A percentile compares a stretch with the other conserved stretches of the same genome.
Conservation (phyloP, 768 basidiomycete genomes). For the Lentinula sp. region DNA sequence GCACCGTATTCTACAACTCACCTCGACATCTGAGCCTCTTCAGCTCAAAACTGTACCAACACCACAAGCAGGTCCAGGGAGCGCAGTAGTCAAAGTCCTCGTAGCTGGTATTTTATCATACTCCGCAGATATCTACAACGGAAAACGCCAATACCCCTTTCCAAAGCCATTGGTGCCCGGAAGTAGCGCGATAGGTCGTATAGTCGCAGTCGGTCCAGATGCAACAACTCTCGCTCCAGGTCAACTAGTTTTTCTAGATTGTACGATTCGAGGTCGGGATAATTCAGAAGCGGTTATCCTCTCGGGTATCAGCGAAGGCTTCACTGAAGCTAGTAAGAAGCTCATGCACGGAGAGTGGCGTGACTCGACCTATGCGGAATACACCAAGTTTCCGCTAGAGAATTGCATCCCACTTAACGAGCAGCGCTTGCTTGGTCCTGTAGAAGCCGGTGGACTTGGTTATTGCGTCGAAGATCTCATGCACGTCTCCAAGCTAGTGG, state of each 20-base stretch:
- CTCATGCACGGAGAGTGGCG: conserved; percentile 2
- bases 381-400: not conserved
- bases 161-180: not conserved
- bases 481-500: not conserved
- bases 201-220: not conserved
- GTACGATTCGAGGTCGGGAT: not conserved
- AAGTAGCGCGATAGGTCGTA: not conserved
- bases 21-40: not conserved
- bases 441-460: not conserved
- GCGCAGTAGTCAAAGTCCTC: not conserved
- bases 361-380: not conserved
- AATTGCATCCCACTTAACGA: not conserved
- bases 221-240: not conserved
- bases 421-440: not conserved
- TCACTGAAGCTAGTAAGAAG: not conserved
- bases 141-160: not conserved
- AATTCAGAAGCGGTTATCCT: not conserved
- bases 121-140: not conserved
- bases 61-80: not conserved
- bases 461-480: not conserved
- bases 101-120: not conserved
- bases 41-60: not conserved
- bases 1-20: not conserved
- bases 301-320: not conserved
- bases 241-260: not conserved